Evolutionary conservation across 164 flowering plant genomes (phyloP).

Genomic region (Brasenia schreberi): DNA sequence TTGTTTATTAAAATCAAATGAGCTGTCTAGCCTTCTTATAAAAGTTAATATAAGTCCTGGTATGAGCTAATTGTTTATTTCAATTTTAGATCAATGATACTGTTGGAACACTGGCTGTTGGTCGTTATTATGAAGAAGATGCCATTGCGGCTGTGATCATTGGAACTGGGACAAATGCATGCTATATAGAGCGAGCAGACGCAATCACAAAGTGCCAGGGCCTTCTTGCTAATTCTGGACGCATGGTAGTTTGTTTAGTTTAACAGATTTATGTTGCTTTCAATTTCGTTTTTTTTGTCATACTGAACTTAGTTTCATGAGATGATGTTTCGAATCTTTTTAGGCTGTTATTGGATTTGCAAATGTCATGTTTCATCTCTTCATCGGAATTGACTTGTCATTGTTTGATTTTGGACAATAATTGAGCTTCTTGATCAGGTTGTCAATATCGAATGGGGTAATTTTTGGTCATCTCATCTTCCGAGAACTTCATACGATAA

Average conservation of each 20-base stretch:
- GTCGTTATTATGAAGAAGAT: slow-evolving; percentile 81
- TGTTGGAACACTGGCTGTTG: slow-evolving; percentile 89
- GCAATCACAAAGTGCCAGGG: slow-evolving; percentile 87
- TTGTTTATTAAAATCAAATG: too few relatives aligned
- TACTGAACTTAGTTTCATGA: neutral
- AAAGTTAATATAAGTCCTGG: too few relatives aligned
- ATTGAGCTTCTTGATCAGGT: slow-evolving; percentile 28
- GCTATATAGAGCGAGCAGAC: slow-evolving; percentile 83
- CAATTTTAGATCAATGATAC: slow-evolving; percentile 65
- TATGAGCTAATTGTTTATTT: too few relatives aligned
- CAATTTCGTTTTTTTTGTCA: slow-evolving; percentile 1
- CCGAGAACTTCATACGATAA: slow-evolving; percentile 80
- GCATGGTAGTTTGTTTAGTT: slow-evolving; percentile 21
- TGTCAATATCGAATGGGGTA: slow-evolving; percentile 95
- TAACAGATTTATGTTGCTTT: slow-evolving; percentile 22
- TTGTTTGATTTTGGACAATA: neutral
- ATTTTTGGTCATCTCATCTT: slow-evolving; percentile 87
- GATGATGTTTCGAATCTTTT: too few relatives aligned
- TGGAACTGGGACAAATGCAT: slow-evolving; percentile 96
- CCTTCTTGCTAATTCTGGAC: slow-evolving; percentile 63
- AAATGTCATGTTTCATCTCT: neutral
- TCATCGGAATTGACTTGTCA: neutral
- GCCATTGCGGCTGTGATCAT: slow-evolving; percentile 87
- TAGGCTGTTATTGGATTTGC: too few relatives aligned
- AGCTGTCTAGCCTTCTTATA: too few relatives aligned